A percentile compares a stretch with the other conserved stretches of the same genome.
Conservation (phyloP, 106 monocot species). For the Iris macrosiphon region DNA sequence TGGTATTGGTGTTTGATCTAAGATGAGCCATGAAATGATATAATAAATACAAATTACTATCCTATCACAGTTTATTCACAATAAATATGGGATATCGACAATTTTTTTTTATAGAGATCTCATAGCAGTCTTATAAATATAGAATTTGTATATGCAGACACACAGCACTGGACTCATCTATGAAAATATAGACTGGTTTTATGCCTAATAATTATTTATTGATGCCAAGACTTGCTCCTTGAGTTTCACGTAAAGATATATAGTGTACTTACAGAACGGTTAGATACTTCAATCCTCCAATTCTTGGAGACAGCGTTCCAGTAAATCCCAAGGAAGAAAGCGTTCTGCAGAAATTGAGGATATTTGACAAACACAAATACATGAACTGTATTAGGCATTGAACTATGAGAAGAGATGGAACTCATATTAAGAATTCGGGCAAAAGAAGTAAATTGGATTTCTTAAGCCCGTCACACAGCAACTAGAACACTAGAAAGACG, state of each 20-base stretch:
- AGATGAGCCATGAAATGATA: too few species aligned
- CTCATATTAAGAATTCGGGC: not conserved
- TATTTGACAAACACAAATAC: not conserved
- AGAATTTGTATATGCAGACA: too few species aligned
- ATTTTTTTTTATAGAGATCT: too few species aligned
- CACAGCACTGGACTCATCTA: too few species aligned
- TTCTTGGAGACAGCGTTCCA: slow-evolving; percentile 72
- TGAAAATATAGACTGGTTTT: too few species aligned
- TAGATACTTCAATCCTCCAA: slow-evolving; percentile 55
- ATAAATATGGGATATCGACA: too few species aligned
- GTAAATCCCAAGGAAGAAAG: slow-evolving; percentile 80
- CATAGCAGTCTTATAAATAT: too few species aligned
- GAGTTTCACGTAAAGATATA: not conserved
- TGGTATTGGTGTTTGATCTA: too few species aligned
- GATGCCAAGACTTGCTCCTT: not conserved
- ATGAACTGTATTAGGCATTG: not conserved
- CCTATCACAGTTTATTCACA: too few species aligned
- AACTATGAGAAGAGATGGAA: not conserved
- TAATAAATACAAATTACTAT: too few species aligned
- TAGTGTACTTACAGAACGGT: slow-evolving; percentile 45
- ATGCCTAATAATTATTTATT: too few species aligned
- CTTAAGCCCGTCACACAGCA: not conserved
- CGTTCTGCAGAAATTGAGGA: slow-evolving; percentile 36
- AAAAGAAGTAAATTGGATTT: not conserved
- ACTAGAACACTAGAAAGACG: not conserved